Evolutionary conservation across 1,139 yeast genomes (phyloP).

Genomic region (Taphrina betulina): DNA sequence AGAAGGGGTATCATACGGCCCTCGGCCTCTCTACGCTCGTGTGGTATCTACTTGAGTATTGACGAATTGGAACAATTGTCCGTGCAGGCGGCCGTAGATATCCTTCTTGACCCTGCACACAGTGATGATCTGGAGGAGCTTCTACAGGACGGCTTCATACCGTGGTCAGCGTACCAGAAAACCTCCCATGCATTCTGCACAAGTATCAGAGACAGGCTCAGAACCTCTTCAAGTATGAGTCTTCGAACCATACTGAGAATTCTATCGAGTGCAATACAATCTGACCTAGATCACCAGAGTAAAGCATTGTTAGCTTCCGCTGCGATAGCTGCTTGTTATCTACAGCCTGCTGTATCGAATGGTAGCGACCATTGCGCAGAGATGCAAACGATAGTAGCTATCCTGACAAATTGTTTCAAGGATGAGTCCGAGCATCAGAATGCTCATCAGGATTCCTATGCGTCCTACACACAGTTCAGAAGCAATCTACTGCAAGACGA

Average conservation of each 20-base stretch:
- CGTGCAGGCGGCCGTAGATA: not conserved
- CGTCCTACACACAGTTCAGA: too few species aligned
- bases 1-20: conserved; percentile 8
- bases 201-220: conserved; percentile 1
- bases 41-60: not conserved
- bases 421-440: not conserved
- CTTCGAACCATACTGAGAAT: conserved; percentile 3
- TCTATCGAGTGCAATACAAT: conserved; percentile 5
- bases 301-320: conserved; percentile 4
- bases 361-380: conserved; percentile 17
- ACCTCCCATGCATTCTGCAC: not conserved
- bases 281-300: not conserved
- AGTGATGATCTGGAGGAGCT: conserved; percentile 3
- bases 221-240: conserved; percentile 8
- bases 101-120: not conserved
- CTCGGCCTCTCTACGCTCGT: not conserved
- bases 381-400: conserved; percentile 17
- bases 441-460: too few species aligned
- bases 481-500: not conserved
- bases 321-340: conserved; percentile 11
- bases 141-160: conserved; percentile 7
- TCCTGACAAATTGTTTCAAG: conserved; percentile 8
- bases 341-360: conserved; percentile 1
- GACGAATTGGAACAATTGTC: conserved; percentile 1
- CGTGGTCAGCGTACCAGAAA: conserved; percentile 7